These are phyloP conservation scores for Borealophlyctis nickersoniae DNA, from an alignment of 192 early-diverging fungal genomes.

Conservation along the genomic window DNA sequence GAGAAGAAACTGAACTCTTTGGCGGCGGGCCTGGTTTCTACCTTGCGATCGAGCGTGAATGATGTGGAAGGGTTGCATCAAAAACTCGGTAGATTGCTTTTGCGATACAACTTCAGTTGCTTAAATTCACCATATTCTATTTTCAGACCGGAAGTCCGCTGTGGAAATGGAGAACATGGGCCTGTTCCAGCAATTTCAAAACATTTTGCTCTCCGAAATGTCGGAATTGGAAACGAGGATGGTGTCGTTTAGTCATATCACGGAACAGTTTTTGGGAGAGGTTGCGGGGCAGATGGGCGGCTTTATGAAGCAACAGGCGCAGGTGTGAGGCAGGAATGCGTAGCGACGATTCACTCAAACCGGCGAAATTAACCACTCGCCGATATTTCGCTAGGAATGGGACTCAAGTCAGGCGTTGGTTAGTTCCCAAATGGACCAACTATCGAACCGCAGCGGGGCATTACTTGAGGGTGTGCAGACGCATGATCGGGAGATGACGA, in stretches of 20 bases:
- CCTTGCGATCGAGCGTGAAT: slow-evolving; percentile 34
- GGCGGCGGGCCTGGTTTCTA: slow-evolving; percentile 33
- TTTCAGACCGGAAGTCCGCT: slow-evolving; percentile 39
- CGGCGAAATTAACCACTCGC: background rate
- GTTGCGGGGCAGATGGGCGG: too few relatives aligned
- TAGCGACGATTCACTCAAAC: background rate
- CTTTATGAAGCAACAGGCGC: too few relatives aligned
- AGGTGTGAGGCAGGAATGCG: background rate
- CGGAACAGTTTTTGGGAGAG: too few relatives aligned
- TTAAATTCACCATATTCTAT: too few relatives aligned
- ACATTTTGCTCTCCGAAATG: slow-evolving; percentile 28
- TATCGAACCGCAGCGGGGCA: background rate
- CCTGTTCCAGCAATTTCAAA: slow-evolving; percentile 44
- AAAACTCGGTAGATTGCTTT: slow-evolving; percentile 34
- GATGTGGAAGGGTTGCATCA: slow-evolving; percentile 45
- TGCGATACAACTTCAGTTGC: background rate
- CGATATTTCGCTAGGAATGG: slow-evolving; percentile 4
- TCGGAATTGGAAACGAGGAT: slow-evolving; percentile 20
- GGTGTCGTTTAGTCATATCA: too few relatives aligned
- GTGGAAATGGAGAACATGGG: slow-evolving; percentile 33
- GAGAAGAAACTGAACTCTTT: slow-evolving; percentile 37
- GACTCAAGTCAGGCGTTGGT: background rate
- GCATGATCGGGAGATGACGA: slow-evolving; percentile 1
- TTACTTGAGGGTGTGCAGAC: background rate
- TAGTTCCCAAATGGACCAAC: background rate